Percentiles rank a stretch among this genome's conserved stretches.
Conservation (phyloP, 371 early-diverging fungal genomes). For the Mucor indicus region DNA sequence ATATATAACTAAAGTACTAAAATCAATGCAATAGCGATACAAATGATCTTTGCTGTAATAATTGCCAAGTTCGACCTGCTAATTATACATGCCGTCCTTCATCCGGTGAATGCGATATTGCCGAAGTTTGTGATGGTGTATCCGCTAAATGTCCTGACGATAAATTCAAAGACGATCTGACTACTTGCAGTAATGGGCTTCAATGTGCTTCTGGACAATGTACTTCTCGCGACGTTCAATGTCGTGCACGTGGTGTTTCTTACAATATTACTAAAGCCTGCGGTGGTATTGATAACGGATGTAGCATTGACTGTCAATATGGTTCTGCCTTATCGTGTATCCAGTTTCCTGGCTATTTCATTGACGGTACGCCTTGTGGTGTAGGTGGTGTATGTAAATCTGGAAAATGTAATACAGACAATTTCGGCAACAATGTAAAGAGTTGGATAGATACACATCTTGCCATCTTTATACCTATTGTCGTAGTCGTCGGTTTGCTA, state of each 20-base stretch:
- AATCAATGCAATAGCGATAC: constrained; percentile 53
- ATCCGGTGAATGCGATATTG: constrained; percentile 79
- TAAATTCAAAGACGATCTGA: constrained; percentile 63
- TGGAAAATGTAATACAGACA: constrained; percentile 36
- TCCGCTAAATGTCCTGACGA: constrained; percentile 80
- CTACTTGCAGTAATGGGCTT: constrained; percentile 58
- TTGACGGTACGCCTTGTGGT: constrained; percentile 92
- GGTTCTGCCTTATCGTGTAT: constrained; percentile 53
- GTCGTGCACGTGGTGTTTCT: constrained; percentile 55
- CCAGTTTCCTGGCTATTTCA: constrained; percentile 74
- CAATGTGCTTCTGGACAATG: constrained; percentile 89
- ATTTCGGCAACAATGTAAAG: constrained; percentile 20
- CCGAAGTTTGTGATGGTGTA: constrained; percentile 79
- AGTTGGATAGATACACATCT: constrained; percentile 51
- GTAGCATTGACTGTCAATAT: constrained; percentile 66
- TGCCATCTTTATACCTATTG: constrained; percentile 58
- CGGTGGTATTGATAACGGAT: constrained; percentile 38
- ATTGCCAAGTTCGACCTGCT: constrained; percentile 69
- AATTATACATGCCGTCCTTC: constrained; percentile 78
- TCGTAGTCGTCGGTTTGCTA: constrained; percentile 49
- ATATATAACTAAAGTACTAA: not conserved
- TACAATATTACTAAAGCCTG: constrained; percentile 49
- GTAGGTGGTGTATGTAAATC: constrained; percentile 61
- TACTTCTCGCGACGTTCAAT: constrained; percentile 85
- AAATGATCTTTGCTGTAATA: constrained; percentile 83